Base-by-base conservation (phyloP, 2,329 filamentous ascomycete species). In the Botrytis galanthina region DNA sequence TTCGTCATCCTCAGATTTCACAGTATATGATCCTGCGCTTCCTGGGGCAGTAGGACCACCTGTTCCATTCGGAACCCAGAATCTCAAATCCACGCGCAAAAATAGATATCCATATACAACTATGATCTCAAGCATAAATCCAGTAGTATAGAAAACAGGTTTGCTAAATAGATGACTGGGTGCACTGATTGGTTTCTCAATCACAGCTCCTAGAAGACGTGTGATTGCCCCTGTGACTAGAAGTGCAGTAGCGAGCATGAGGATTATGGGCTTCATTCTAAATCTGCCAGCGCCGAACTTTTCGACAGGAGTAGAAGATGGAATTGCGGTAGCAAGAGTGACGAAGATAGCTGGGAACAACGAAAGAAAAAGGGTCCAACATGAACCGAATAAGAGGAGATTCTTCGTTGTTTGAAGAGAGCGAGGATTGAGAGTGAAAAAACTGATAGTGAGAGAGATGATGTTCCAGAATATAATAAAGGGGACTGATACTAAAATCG, bases 21-120 rank as follows among this genome's bases (percentile, higher is more conserved):
- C 42, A 1, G 88, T 79, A 68, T 91, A 84, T 0, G 86, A 85
- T 57, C 51, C 51, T 57, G 51, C 51, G n/a, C 14, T 29, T 32
- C 51, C n/a, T 29, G 4, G 14, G 29, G 51, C 51, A 16, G 14
- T 29, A 18, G n/a, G 51, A 57, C 51, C 7, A 18, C 51, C 51
- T 10, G n/a, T 9, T 57, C 51, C 51, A 57, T 57, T 29, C 3
- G 51, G 51, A 29, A 57, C 51, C 51, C 51, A 57, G n/a, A 57
- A 57, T 57, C n/a, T 29, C 51, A 57, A 57, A 29, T 57, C 51
- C 51, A 57, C 51, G 3, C 51, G 51, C 18, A 57, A 4, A 57
- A 57, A 57, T 57, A 29, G 4, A 57, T 57, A 57, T 29, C 51
- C 51, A 18, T 57, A 57, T 3, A 57, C 51, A 29, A 57, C 51